A percentile compares a stretch with the other conserved stretches of the same genome.
phyloP scores from a whole-genome alignment of 495 filamentous ascomycete species.

The Trichoderma asperelloides region DNA sequence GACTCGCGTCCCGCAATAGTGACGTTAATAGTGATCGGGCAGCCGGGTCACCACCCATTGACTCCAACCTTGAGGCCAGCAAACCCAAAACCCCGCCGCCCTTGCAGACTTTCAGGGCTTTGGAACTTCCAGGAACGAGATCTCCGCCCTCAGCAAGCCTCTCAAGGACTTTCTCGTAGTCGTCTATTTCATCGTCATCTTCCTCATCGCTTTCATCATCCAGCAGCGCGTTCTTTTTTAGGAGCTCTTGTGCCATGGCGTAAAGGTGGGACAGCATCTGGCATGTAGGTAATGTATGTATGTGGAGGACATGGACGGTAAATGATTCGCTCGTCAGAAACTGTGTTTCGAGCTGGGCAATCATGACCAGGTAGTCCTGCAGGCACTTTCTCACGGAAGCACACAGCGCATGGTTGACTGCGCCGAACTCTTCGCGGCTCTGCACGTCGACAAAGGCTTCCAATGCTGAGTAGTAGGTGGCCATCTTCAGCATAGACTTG shows the following conservation, averaged over 20 bases:
- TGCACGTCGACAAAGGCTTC: constrained; percentile 92
- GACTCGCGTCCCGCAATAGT: constrained; percentile 76
- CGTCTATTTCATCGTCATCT: constrained; percentile 61
- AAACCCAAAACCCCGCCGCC: constrained; percentile 82
- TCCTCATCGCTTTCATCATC: constrained; percentile 82
- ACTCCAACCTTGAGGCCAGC: constrained; percentile 71
- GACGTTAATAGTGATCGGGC: constrained; percentile 70
- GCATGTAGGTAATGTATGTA: constrained; percentile 80
- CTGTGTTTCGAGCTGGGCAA: constrained; percentile 88
- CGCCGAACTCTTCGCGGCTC: constrained; percentile 84
- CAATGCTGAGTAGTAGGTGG: constrained; percentile 82
- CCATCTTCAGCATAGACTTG: constrained; percentile 86
- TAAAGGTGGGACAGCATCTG: constrained; percentile 88
- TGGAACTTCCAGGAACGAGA: constrained; percentile 64
- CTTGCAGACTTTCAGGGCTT: constrained; percentile 86
- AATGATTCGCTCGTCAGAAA: constrained; percentile 79
- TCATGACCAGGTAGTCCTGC: constrained; percentile 85
- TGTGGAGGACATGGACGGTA: constrained; percentile 83
- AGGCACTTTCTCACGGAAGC: constrained; percentile 84
- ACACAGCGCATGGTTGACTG: constrained; percentile 94
- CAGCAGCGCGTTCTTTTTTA: constrained; percentile 76
- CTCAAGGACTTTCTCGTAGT: constrained; percentile 62
- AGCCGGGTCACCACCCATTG: constrained; percentile 87
- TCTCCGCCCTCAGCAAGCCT: constrained; percentile 84
- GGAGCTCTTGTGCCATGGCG: constrained; percentile 72